Evolutionary conservation across 78 protist genomes (phyloP).

Genomic region (Dictyostelium citrinum): DNA sequence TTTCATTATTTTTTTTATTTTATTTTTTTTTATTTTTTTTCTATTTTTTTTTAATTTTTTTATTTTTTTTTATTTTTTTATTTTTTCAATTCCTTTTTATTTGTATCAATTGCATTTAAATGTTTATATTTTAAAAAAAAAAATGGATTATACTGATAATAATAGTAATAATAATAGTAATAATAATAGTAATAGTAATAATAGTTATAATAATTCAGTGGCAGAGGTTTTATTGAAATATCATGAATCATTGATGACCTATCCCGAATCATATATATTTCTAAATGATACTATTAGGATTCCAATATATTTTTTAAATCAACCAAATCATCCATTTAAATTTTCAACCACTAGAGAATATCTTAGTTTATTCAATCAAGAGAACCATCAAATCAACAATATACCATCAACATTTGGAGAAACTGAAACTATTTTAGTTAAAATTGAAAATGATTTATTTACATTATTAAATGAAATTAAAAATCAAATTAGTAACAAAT

Average conservation of each 20-base stretch:
- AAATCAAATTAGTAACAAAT: neutral
- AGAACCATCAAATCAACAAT: neutral
- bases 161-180: conserved; percentile 10
- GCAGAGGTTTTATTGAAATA: neutral
- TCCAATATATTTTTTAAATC: neutral
- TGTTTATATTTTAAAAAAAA: too few species aligned
- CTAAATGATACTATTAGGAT: neutral
- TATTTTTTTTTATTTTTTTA: too few species aligned
- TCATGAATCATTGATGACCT: neutral
- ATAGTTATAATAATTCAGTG: neutral
- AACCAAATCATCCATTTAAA: neutral
- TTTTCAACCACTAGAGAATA: neutral
- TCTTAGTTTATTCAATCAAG: neutral
- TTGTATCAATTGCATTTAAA: too few species aligned
- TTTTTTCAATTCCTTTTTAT: too few species aligned
- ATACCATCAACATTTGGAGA: neutral
- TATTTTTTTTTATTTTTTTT: too few species aligned
- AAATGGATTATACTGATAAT: neutral
- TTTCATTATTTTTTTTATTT: too few species aligned
- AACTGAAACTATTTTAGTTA: neutral
- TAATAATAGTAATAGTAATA: conserved; percentile 10
- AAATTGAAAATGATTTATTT: neutral
- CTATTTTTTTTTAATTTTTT: too few species aligned
- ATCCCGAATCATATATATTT: neutral
- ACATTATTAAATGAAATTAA: neutral